phyloP scores from a whole-genome alignment of 2,329 filamentous ascomycete genomes.

The Leptographium flavum region DNA sequence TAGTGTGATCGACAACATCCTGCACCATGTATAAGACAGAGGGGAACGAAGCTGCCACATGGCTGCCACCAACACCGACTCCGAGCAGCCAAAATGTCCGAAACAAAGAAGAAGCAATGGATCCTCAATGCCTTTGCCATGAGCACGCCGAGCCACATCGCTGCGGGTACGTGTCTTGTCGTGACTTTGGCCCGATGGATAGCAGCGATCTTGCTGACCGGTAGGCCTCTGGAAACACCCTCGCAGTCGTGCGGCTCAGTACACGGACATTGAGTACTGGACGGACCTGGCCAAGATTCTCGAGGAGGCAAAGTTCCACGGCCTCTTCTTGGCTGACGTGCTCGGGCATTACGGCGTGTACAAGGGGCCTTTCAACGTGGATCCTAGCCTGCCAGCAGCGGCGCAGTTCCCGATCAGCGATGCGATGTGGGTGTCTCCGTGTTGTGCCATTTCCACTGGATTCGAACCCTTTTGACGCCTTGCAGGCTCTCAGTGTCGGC shows the following conservation, averaged over 20 bases:
- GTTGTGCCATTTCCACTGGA: neutral
- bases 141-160: constrained; percentile 2
- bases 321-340: constrained; percentile 1
- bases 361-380: constrained; percentile 1
- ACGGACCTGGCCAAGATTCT: constrained; percentile 1
- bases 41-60: neutral
- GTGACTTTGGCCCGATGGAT: neutral
- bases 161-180: neutral
- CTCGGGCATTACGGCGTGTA: constrained; percentile 1
- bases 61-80: no score
- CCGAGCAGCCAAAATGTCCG: neutral
- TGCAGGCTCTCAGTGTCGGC: constrained; percentile 2
- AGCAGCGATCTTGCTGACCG: neutral
- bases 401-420: constrained; percentile 1
- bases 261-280: constrained; percentile 3
- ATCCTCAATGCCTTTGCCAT: constrained; percentile 4
- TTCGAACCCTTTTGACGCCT: no score
- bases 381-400: neutral
- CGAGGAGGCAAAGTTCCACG: constrained; percentile 1
- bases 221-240: constrained; percentile 3
- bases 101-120: constrained; percentile 3
- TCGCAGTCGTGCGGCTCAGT: neutral
- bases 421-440: neutral
- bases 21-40: neutral
- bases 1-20: no score